Evolutionary conservation across 2,329 filamentous ascomycete genomes (phyloP).

Genomic region (Myrmaecium sp.): DNA sequence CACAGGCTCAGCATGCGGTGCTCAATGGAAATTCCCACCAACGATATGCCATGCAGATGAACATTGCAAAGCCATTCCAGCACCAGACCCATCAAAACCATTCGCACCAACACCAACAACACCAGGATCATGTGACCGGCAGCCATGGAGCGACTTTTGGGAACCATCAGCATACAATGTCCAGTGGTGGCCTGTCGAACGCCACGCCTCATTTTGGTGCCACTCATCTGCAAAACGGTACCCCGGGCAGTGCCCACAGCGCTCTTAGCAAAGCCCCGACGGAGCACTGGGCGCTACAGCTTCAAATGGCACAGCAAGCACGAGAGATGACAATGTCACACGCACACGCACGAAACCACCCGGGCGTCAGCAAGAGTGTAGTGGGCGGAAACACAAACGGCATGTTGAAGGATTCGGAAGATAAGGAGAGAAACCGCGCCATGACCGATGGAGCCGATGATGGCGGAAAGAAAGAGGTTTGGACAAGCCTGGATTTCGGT

Average conservation of each 20-base stretch:
- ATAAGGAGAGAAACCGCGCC: slow-evolving; percentile 47
- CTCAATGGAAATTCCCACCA: slow-evolving; percentile 55
- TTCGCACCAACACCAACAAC: slow-evolving; percentile 42
- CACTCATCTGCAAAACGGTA: slow-evolving; percentile 42
- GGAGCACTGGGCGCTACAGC: slow-evolving; percentile 75
- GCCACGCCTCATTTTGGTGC: slow-evolving; percentile 46
- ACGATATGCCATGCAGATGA: slow-evolving; percentile 35
- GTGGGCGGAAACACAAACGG: slow-evolving; percentile 35
- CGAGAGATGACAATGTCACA: slow-evolving; percentile 50
- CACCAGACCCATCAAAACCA: slow-evolving; percentile 36
- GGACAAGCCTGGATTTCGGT: slow-evolving; percentile 86
- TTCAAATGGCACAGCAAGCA: slow-evolving; percentile 62
- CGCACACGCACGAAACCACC: slow-evolving; percentile 59
- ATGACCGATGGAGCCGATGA: slow-evolving; percentile 35
- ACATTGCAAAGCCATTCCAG: slow-evolving; percentile 54
- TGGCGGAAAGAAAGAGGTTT: slow-evolving; percentile 46
- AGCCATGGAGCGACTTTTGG: slow-evolving; percentile 32
- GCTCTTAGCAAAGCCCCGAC: slow-evolving; percentile 40
- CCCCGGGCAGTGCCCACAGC: slow-evolving; percentile 37
- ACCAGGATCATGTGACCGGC: slow-evolving; percentile 34
- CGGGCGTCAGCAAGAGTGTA: slow-evolving; percentile 52
- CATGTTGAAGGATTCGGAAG: slow-evolving; percentile 30
- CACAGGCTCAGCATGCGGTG: slow-evolving; percentile 58
- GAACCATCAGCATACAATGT: slow-evolving; percentile 46
- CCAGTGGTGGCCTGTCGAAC: slow-evolving; percentile 44